Evolutionary conservation across 2,329 filamentous ascomycete species (phyloP).

Genomic region (Xylaria sp.): DNA sequence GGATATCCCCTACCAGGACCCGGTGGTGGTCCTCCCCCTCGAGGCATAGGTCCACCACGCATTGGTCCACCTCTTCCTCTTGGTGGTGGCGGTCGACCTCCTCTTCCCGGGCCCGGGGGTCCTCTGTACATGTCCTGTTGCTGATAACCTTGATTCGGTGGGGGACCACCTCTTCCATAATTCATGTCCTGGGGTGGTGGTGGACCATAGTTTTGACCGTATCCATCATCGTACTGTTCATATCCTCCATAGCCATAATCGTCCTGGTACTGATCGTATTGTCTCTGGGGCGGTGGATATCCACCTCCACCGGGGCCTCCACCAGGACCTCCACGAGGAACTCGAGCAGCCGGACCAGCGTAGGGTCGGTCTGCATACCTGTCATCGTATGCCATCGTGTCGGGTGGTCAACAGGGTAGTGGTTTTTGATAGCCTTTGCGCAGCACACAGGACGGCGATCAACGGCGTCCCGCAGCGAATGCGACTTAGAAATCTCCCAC

Average conservation of each 20-base stretch:
- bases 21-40: conserved; percentile 21
- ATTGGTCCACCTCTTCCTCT: conserved; percentile 60
- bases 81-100: conserved; percentile 55
- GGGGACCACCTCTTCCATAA: conserved; percentile 58
- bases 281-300: conserved; percentile 44
- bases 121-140: conserved; percentile 60
- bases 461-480: conserved; percentile 10
- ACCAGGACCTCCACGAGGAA: conserved; percentile 47
- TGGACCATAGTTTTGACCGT: conserved; percentile 55
- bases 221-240: conserved; percentile 56
- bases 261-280: conserved; percentile 60
- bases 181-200: conserved; percentile 57
- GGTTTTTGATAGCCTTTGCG: neutral
- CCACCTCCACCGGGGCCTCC: conserved; percentile 44
- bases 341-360: conserved; percentile 57
- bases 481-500: neutral
- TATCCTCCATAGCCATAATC: conserved; percentile 58
- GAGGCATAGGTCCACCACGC: conserved; percentile 51
- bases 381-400: conserved; percentile 63
- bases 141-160: conserved; percentile 53
- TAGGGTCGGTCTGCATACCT: conserved; percentile 62
- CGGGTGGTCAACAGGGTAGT: neutral
- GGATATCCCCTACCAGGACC: conserved; percentile 38
- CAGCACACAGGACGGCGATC: conserved; percentile 26
- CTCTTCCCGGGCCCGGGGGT: conserved; percentile 53